Base-by-base conservation (phyloP, 2,329 filamentous ascomycete genomes). In the Aspergillus sojae region DNA sequence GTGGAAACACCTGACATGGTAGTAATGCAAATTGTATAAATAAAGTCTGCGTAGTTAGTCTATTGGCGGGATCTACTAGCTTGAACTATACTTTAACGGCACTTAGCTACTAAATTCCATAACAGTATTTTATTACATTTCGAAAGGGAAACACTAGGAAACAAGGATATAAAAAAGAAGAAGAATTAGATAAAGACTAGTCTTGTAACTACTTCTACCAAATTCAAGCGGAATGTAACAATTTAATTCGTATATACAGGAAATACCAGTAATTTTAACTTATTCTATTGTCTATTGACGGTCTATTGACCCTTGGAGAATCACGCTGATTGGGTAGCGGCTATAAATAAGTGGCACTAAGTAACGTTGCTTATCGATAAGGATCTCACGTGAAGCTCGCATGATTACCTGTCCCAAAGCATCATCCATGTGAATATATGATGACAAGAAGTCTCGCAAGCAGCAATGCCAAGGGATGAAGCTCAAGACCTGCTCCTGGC, bases 401-500 rank as follows among this genome's bases (percentile, higher is more conserved):
- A 50, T 67, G 62, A 62, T 63, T 67, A 65, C 53, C 64, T 71
- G 70, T 67, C 72, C 68, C 71, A 67, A 70, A 67, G 67, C 63
- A 70, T 60, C 58, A 58, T 58, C 61, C 58, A 62, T 57, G n/a
- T 46, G 28, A 45, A 55, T 48, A 30, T 41, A 23, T 14, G 34
- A 41, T 50, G 43, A 54, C 52, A 65, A 69, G 71, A 61, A 68
- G 55, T 64, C 45, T 66, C 66, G 72, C 57, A 68, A 67, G 74
- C 74, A 78, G 78, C 74, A 70, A 81, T 81, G 79, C 74, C 75
- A 69, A 72, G 71, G 71, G 77, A 77, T 75, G 77, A 80, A 70
- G 72, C 68, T 72, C 68, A 68, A 58, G 67, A 73, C 70, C 71
- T 70, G 72, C 72, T 72, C 63, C 67, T 73, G 68, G 70, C 69